Base-by-base conservation (phyloP, 352 stramenopile species). In the Phytophthora pini region DNA sequence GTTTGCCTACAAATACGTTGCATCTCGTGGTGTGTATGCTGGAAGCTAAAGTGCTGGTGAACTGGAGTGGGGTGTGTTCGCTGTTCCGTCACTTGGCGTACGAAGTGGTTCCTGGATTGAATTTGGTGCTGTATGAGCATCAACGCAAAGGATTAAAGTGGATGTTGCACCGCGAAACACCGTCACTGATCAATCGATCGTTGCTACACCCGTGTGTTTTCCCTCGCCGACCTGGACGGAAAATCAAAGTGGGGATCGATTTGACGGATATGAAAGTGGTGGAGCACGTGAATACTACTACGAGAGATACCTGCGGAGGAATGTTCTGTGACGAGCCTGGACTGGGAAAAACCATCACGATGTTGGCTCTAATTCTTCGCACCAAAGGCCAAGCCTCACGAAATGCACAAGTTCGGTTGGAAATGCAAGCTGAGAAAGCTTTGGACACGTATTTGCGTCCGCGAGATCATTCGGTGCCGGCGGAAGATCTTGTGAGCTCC, bases 301-400 rank as follows among this genome's bases (percentile, higher is more conserved):
- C 55, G 3, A 58, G 51, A 48, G 85, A 93, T 59, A 70, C 63
- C 5, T 77, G 77, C 13, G 85, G 85, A 0, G 85, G 85, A 4
- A 73, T 92, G 26, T 88, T 93, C 36, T 93, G 80, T 52, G 85
- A 92, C 44, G 84, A 92, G 29, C 84, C 84, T 5, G 84, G 84
- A 0, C 63, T 93, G 0, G 84, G 84, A 4, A 93, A 93, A 58
- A 93, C 84, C 0, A 89, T 93, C 51, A 92, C 84, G 29, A 88
- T 93, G 69, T 57, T 92, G 4, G 80, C 84, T 4, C 51, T 93
- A 31, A 73, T 93, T 29, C 52, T 93, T 0, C 78, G 84, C 8
- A 93, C 84, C 0, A 81, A 87, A 62, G 80, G 82, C 1, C 73
- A 86, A 36, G 27, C 44, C 2, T 51, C 63, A 20, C 17, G 45